Evolutionary conservation across 148 eudicot genomes (phyloP), one percentile per base, ranked within the genome.

Genomic region (Bassia scoparia): DNA sequence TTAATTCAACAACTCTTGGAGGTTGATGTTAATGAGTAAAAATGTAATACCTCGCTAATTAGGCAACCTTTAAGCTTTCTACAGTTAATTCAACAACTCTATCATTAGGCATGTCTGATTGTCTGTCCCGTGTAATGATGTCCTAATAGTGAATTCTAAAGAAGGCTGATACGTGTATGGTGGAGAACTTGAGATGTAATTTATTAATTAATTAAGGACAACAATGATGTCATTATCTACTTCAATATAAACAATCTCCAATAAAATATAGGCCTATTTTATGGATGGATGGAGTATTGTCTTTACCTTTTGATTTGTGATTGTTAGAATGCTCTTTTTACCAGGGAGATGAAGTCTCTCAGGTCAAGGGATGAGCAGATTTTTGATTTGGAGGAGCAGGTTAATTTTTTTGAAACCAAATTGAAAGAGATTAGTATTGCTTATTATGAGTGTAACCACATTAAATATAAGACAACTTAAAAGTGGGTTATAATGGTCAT

Each of bases 311-410:
- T 8, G 5, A 20, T 7, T 35, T 21, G 35, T 76, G 73, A 18
- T 50, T 30, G 34, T 50, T 70, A 73, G 48, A 37, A n/a, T 0
- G 35, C 15, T 35, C 17, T 23, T 41, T 68, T 18, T 70, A 76
- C 21, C 81, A 91, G 99, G 83, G 87, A 78, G 82, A 73, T 52
- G 23, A 74, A 81, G 34, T 73, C 78, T 44, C 74, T 81, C 61
- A 83, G 63, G 70, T 82, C 83, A 17, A 90, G 74, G 77, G 86
- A 92, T 61, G 86, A 85, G 69, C 80, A 80, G 63, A 87, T 86
- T 43, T 60, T 78, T 59, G 99, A 96, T 77, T 80, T 90, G 46
- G 84, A 90, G 78, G 99, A 95, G 62, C 99, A 95, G 97, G 98
- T 95, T 58, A 31, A 33, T 31, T 46, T n/a, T n/a, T n/a, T n/a